A percentile compares a stretch with the other conserved stretches of the same genome.
phyloP scores from a whole-genome alignment of 1,139 yeast species.

The Lodderomyces beijingensis region DNA sequence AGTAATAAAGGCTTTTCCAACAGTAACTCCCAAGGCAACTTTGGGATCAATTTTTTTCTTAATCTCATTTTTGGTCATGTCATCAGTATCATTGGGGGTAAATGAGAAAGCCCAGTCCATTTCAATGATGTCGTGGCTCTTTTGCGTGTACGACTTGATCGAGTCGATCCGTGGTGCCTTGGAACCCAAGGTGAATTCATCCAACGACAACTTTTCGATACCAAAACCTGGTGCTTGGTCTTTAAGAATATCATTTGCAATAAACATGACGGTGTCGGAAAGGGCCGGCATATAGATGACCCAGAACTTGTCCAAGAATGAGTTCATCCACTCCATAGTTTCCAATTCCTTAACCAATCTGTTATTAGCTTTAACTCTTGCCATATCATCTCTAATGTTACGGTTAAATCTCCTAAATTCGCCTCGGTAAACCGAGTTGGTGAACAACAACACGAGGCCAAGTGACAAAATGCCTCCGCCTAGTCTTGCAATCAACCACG shows the following conservation, averaged over 20 bases:
- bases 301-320: slow-evolving; percentile 76
- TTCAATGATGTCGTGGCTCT: slow-evolving; percentile 62
- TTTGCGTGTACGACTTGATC: slow-evolving; percentile 65
- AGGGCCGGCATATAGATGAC: slow-evolving; percentile 82
- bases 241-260: slow-evolving; percentile 60
- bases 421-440: slow-evolving; percentile 62
- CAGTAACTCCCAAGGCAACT: slow-evolving; percentile 71
- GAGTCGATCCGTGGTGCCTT: slow-evolving; percentile 73
- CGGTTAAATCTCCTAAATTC: slow-evolving; percentile 73
- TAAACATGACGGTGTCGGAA: slow-evolving; percentile 67
- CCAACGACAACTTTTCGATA: slow-evolving; percentile 65
- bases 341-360: slow-evolving; percentile 59
- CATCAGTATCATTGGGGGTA: slow-evolving; percentile 76
- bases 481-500: slow-evolving; percentile 57
- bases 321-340: slow-evolving; percentile 77
- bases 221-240: slow-evolving; percentile 81
- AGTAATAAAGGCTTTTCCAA: slow-evolving; percentile 74
- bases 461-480: slow-evolving; percentile 59
- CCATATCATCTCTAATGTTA: slow-evolving; percentile 69
- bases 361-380: slow-evolving; percentile 55
- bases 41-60: slow-evolving; percentile 70
- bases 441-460: slow-evolving; percentile 52
- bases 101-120: slow-evolving; percentile 83
- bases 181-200: slow-evolving; percentile 74
- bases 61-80: slow-evolving; percentile 73